Percentiles rank a stretch among this genome's conserved stretches.
Conservation (phyloP, 768 basidiomycete species). For the Pisolithus albus region DNA sequence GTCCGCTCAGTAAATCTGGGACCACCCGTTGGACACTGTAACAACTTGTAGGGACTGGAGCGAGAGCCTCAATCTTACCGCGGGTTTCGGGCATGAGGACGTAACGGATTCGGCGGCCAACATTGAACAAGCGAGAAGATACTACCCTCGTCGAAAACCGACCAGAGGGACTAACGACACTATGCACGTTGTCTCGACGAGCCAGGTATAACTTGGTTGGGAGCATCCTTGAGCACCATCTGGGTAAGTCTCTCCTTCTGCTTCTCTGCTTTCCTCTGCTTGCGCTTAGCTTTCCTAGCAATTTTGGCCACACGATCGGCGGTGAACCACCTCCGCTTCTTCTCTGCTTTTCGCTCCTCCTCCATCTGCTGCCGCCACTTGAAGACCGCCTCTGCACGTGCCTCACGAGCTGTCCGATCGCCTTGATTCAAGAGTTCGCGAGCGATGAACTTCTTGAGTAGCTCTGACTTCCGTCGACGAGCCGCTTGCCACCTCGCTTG, state of each 20-base stretch:
- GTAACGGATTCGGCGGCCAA: background rate
- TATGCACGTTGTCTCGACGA: slow-evolving; percentile 2
- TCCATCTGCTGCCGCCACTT: slow-evolving; percentile 61
- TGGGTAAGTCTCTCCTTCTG: slow-evolving; percentile 50
- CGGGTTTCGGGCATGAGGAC: no score
- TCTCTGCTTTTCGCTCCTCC: slow-evolving; percentile 50
- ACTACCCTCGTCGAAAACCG: background rate
- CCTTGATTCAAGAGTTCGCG: slow-evolving; percentile 50
- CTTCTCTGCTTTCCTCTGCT: slow-evolving; percentile 37
- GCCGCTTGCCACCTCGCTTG: slow-evolving; percentile 66
- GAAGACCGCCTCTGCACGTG: slow-evolving; percentile 67
- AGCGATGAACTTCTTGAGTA: slow-evolving; percentile 48
- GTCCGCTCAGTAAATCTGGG: no score
- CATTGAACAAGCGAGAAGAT: background rate
- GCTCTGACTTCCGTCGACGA: slow-evolving; percentile 38
- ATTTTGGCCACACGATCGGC: slow-evolving; percentile 32
- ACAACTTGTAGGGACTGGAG: no score
- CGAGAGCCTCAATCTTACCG: no score
- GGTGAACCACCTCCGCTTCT: slow-evolving; percentile 48
- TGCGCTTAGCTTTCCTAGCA: slow-evolving; percentile 30
- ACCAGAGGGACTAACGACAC: background rate
- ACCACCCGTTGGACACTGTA: no score
- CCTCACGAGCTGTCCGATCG: slow-evolving; percentile 56
- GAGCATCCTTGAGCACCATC: slow-evolving; percentile 44
- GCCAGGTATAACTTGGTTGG: slow-evolving; percentile 55